Evolutionary conservation across 106 monocot species (phyloP), one percentile per base, ranked within the genome.

Genomic region (Phalaenopsis equestris): DNA sequence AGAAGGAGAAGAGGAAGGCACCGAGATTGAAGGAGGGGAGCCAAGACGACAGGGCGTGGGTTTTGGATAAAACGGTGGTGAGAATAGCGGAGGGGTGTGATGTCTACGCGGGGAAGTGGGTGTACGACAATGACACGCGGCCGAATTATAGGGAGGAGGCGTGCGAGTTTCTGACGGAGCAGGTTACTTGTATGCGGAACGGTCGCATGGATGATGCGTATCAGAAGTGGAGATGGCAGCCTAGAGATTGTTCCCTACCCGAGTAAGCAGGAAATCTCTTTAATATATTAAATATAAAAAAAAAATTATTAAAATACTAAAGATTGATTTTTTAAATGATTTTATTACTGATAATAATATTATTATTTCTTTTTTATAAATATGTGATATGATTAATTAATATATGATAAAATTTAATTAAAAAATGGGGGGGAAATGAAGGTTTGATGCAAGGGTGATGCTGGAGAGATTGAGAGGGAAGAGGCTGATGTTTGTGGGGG

Each of bases 181-280:
- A 98, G 70, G 89, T 98, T 19, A 94, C 97, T 6, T 98, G 97
- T 84, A 88, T 89, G 85, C 81, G 92, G 77, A 98, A 98, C 76
- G 97, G 97, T 18, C 82, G 97, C 10, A 56, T 15, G 11, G 91
- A 98, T 80, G 97, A 92, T 78, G 58, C 78, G 36, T 94, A 90
- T 82, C 92, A 91, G 85, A 98, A 98, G 67, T 98, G 97, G 97
- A 81, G 92, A 38, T 98, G 97, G 97, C 92, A 94, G 82, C 97
- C 94, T 1, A 43, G 65, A 6, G 88, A 86, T 68, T 98, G 97
- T 78, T 43, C 48, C 61, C 77, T 98, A 11, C 97, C 97, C 3
- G 85, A 87, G 94, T 97, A 84, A 39, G 38, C 49, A 2, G 5
- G 16, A 9, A 6, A 1, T 45, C 45, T 19, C 4, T 38, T 46